phyloP scores from a whole-genome alignment of 495 filamentous ascomycete genomes.

The Xylaria castorea region DNA sequence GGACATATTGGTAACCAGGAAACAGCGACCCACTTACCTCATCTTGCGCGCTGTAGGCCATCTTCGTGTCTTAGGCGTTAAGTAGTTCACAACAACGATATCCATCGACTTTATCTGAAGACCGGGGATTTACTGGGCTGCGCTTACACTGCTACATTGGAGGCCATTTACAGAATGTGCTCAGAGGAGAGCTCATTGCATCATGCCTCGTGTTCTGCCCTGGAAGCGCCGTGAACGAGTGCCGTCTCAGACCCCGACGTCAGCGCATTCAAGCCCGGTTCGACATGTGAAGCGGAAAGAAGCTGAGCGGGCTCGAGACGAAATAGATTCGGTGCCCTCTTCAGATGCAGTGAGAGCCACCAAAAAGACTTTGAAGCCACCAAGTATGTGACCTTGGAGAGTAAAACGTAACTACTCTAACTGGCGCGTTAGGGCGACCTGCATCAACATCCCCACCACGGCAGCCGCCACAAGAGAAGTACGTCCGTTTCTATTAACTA shows the following conservation, averaged over 20 bases:
- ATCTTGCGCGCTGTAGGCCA: neutral
- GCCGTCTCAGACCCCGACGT: neutral
- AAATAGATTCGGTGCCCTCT: constrained; percentile 7
- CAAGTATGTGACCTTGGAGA: constrained; percentile 1
- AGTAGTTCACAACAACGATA: neutral
- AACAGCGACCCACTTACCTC: neutral
- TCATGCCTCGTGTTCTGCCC: constrained; percentile 39
- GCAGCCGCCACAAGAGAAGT: constrained; percentile 36
- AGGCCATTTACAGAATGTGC: constrained; percentile 5
- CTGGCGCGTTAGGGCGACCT: constrained; percentile 15
- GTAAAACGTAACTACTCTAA: constrained; percentile 9
- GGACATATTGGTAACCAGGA: neutral
- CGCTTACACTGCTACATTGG: neutral
- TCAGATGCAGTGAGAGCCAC: constrained; percentile 5
- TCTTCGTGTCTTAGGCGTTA: neutral
- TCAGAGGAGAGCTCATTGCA: neutral
- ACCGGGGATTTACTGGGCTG: neutral
- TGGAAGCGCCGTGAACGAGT: constrained; percentile 30
- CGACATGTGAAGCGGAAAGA: constrained; percentile 27
- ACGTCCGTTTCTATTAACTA: constrained; percentile 1
- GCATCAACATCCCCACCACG: constrained; percentile 35
- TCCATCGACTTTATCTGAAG: neutral
- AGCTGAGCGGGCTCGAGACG: constrained; percentile 19
- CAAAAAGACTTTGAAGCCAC: constrained; percentile 21
- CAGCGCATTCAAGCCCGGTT: constrained; percentile 27